A percentile compares a stretch with the other conserved stretches of the same genome.
Conservation (phyloP, 176 grass and related monocot species). For the Hordeum vulgare region DNA sequence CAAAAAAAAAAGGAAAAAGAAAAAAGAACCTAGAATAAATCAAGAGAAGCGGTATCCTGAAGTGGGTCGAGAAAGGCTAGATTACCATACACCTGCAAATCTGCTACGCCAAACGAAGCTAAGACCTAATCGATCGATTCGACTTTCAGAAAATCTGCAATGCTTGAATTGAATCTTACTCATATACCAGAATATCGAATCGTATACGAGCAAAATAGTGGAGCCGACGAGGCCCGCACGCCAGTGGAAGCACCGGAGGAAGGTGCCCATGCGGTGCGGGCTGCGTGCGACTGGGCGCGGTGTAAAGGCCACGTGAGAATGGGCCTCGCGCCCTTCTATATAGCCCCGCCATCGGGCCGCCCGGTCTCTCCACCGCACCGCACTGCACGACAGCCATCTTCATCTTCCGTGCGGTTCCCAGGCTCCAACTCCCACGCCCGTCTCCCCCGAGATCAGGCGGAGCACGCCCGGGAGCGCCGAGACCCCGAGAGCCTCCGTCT, state of each 20-base stretch:
- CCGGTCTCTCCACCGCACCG: background rate
- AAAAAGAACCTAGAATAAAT: too few species aligned
- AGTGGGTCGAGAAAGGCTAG: too few species aligned
- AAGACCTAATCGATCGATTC: too few species aligned
- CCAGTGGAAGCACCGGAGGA: background rate
- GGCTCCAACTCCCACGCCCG: background rate
- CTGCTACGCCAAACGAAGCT: too few species aligned
- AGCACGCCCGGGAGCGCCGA: background rate
- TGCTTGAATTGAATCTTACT: too few species aligned
- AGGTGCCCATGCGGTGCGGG: background rate
- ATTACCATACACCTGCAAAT: too few species aligned
- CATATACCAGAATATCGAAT: background rate
- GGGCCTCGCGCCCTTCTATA: conserved; percentile 19
- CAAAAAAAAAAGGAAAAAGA: too few species aligned
- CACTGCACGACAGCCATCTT: background rate
- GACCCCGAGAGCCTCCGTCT: background rate
- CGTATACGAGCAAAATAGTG: background rate
- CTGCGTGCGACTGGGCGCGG: background rate
- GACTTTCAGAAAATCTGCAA: too few species aligned
- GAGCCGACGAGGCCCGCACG: background rate
- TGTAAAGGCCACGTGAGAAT: conserved; percentile 6
- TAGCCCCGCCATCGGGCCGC: conserved; percentile 10
- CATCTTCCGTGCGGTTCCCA: background rate
- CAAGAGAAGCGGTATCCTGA: too few species aligned
- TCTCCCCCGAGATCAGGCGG: conserved; percentile 13